Percentiles rank a stretch among this genome's conserved stretches.
Evolutionary conservation across 495 filamentous ascomycete genomes (phyloP).

Genomic region (Trichoderma gamsii): DNA sequence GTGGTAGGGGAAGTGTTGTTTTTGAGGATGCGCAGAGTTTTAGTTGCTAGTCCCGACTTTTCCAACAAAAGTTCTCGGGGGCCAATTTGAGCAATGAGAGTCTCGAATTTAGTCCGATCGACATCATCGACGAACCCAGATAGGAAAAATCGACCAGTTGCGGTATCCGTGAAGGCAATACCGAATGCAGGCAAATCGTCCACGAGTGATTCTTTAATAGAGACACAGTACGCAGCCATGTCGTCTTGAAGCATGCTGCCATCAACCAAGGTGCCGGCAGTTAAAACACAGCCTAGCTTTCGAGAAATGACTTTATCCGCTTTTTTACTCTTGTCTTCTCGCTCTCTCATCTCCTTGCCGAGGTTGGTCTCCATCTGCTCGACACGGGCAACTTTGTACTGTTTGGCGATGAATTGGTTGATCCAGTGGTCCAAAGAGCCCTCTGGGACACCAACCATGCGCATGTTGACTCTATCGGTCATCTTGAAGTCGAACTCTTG

Average conservation of each 20-base stretch:
- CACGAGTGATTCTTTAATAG: conserved; percentile 81
- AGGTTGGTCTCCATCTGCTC: conserved; percentile 94
- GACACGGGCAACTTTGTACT: conserved; percentile 92
- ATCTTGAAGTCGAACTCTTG: conserved; percentile 97
- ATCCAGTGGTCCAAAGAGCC: conserved; percentile 87
- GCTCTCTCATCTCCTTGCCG: conserved; percentile 96
- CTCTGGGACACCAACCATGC: conserved; percentile 93
- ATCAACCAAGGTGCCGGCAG: conserved; percentile 87
- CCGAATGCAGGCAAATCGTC: conserved; percentile 81
- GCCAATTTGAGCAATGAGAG: conserved; percentile 86
- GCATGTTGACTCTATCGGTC: conserved; percentile 98
- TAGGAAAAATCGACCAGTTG: conserved; percentile 90
- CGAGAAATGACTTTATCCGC: conserved; percentile 91
- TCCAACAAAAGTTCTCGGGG: conserved; percentile 89
- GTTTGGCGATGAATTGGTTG: conserved; percentile 89
- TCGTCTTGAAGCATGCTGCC: conserved; percentile 96
- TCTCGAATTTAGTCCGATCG: conserved; percentile 97
- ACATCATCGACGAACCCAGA: conserved; percentile 88
- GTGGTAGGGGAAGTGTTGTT: conserved; percentile 91
- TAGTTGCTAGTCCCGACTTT: conserved; percentile 76
- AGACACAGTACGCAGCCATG: conserved; percentile 93
- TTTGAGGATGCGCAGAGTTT: conserved; percentile 87
- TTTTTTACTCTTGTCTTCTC: conserved; percentile 52
- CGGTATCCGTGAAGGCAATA: conserved; percentile 90
- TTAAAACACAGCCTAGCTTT: conserved; percentile 86